These are phyloP conservation scores for Camellia japonica DNA, from an alignment of 148 eudicot species.

Conservation along the genomic window DNA sequence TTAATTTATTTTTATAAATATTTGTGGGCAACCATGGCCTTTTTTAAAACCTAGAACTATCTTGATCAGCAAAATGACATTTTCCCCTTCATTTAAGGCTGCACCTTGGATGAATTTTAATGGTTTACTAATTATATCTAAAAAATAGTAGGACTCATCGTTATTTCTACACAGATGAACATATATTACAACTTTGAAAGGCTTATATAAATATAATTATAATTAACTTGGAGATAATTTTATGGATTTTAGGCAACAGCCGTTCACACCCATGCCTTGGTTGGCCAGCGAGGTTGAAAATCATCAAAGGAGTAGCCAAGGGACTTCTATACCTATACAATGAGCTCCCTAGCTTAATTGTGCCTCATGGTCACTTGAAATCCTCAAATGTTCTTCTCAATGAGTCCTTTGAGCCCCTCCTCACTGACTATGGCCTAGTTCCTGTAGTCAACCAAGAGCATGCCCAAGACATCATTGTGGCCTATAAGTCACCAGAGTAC, in stretches of 20 bases:
- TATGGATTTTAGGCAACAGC: constrained; percentile 32
- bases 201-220: too few species aligned
- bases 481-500: constrained; percentile 82
- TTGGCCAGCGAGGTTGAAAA: constrained; percentile 72
- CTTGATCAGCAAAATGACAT: too few species aligned
- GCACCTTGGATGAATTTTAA: too few species aligned
- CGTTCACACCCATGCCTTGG: constrained; percentile 36
- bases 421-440: constrained; percentile 63
- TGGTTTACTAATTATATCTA: too few species aligned
- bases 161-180: too few species aligned
- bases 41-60: too few species aligned
- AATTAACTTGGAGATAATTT: too few species aligned
- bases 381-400: constrained; percentile 77
- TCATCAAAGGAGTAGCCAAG: constrained; percentile 63
- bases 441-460: constrained; percentile 75
- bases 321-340: constrained; percentile 66
- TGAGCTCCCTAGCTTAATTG: constrained; percentile 55
- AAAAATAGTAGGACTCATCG: too few species aligned
- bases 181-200: too few species aligned
- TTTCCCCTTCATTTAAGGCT: too few species aligned
- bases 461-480: constrained; percentile 61
- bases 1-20: too few species aligned
- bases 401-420: constrained; percentile 40
- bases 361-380: constrained; percentile 88
- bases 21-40: too few species aligned